These are phyloP conservation scores for Cymodocea nodosa DNA, from an alignment of 116 monocot species.

Conservation along the genomic window DNA sequence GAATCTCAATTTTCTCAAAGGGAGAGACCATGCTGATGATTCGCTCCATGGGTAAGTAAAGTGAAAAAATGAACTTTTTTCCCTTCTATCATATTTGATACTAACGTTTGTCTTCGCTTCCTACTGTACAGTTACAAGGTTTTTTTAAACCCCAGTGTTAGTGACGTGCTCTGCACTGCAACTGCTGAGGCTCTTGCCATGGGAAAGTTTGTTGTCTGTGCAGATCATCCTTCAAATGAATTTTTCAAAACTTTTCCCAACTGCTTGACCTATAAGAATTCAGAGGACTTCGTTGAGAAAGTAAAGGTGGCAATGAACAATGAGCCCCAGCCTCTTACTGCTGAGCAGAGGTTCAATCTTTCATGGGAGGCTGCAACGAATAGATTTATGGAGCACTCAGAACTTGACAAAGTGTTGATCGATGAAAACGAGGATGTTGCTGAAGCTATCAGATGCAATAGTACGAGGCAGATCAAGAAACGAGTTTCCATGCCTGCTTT, in stretches of 20 bases:
- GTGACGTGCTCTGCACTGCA: conserved; percentile 95
- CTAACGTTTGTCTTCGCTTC: not conserved
- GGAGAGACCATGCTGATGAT: conserved; percentile 96
- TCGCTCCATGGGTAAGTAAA: conserved; percentile 67
- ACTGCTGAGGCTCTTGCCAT: conserved; percentile 98
- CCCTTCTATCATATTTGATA: not conserved
- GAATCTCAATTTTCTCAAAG: conserved; percentile 85
- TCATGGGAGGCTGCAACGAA: conserved; percentile 98
- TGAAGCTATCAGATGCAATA: not conserved
- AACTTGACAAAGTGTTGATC: conserved; percentile 54
- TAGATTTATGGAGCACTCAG: conserved; percentile 77
- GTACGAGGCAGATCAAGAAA: conserved; percentile 26
- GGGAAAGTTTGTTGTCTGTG: conserved; percentile 98
- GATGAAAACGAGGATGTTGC: conserved; percentile 1
- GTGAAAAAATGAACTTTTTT: not conserved
- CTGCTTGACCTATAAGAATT: conserved; percentile 83
- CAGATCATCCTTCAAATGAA: conserved; percentile 96
- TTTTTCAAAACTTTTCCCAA: conserved; percentile 90
- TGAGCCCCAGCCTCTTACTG: conserved; percentile 75
- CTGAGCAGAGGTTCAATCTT: conserved; percentile 61
- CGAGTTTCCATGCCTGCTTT: conserved; percentile 61
- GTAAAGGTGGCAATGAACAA: conserved; percentile 62
- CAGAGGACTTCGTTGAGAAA: conserved; percentile 75
- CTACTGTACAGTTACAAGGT: conserved; percentile 66
- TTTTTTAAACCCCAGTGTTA: conserved; percentile 93